Percentiles rank a stretch among this genome's conserved stretches.
These are phyloP conservation scores for Colletotrichum karsti DNA, from an alignment of 2,329 filamentous ascomycete species.

Conservation along the genomic window DNA sequence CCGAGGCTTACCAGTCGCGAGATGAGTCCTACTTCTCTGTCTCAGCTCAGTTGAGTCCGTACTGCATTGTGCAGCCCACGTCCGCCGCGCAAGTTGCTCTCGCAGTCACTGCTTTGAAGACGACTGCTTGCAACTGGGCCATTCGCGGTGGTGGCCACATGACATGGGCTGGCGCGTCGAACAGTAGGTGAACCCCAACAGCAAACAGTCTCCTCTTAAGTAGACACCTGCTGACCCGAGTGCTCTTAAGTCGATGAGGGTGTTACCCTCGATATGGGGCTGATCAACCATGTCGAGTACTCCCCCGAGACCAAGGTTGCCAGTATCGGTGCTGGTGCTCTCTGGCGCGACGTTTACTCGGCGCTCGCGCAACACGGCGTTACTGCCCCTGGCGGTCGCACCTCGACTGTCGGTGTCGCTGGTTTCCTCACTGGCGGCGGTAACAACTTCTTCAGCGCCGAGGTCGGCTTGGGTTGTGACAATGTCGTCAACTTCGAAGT, in stretches of 20 bases:
- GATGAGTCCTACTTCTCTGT: neutral
- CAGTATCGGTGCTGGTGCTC: conserved; percentile 5
- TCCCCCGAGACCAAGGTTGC: neutral
- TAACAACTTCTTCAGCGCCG: conserved; percentile 32
- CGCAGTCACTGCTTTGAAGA: conserved; percentile 34
- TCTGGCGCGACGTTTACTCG: conserved; percentile 2
- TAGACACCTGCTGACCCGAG: conserved; percentile 24
- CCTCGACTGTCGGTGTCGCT: conserved; percentile 32
- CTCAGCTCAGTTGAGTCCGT: conserved; percentile 2
- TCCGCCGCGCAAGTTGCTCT: conserved; percentile 37
- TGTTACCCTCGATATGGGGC: conserved; percentile 37
- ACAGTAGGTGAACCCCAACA: neutral
- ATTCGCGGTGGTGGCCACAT: conserved; percentile 43
- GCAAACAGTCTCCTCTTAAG: accelerated
- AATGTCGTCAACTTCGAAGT: conserved; percentile 52
- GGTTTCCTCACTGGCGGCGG: conserved; percentile 39
- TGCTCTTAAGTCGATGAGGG: conserved; percentile 37
- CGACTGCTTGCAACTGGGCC: conserved; percentile 39
- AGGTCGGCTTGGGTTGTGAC: conserved; percentile 46
- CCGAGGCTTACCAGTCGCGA: neutral
- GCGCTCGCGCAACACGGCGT: neutral
- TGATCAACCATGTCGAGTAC: conserved; percentile 32
- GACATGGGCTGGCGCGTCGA: conserved; percentile 6
- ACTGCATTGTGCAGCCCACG: conserved; percentile 36
- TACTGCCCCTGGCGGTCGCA: neutral